Evolutionary conservation across 2,329 filamentous ascomycete genomes (phyloP), one percentile per base, ranked within the genome.

Genomic region (Colletotrichum abscissum): DNA sequence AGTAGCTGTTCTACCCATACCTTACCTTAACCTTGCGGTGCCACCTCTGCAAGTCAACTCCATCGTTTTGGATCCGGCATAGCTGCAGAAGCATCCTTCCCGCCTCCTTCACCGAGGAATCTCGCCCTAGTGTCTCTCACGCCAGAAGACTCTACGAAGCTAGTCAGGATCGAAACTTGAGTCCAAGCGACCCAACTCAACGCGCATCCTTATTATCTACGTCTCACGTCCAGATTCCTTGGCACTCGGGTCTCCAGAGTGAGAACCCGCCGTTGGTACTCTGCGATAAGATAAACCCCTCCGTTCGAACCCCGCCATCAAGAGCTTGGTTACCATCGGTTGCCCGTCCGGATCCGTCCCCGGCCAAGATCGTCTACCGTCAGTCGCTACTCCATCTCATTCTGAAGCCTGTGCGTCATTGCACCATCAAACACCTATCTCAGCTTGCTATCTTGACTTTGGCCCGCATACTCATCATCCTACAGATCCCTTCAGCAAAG

Each of bases 271-370:
- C 4, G 19, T 26, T 63, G 24, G 16, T 28, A 22, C 46, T n/a
- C 62, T 52, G 38, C 49, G 68, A 64, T 69, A 69, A 69, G 59
- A 69, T 65, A 54, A 60, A 59, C 54, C 56, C 54, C 60, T 16
- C 62, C 38, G 62, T 22, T 49, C 26, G 24, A 59, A 59, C 66
- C 66, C 70, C 59, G 66, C 71, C 60, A 49, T 66, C 49, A 30
- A 59, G 52, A 60, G 66, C 55, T 66, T 56, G 60, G 33, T 69
- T 30, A 58, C 30, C 59, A 49, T 33, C 33, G 42, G 35, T 35
- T 54, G 16, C 9, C 30, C 28, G 28, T 54, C 56, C 55, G 67
- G 55, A 54, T 62, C 56, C 66, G 59, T 55, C 58, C 35, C 70
- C 69, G 69, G 69, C 14, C 26, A 52, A 60, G 14, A 49, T 56